Percentiles rank a stretch among this genome's conserved stretches.
phyloP scores from a whole-genome alignment of 2,329 filamentous ascomycete genomes.

The Neophaeococcomyces mojaviensis region DNA sequence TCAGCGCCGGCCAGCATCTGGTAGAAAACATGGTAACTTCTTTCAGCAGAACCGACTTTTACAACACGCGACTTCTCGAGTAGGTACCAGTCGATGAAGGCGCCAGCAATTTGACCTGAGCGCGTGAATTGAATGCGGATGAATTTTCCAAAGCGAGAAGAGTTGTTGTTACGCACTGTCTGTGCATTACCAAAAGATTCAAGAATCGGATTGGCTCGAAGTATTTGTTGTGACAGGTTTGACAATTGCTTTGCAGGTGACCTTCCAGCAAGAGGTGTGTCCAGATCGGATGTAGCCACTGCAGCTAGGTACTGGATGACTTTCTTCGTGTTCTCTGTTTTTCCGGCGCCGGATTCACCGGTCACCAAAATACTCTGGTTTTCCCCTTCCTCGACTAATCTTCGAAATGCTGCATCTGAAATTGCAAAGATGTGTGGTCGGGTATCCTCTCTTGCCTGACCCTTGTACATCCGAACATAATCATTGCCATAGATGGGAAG shows the following conservation, averaged over 20 bases:
- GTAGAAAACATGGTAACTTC: slow-evolving; percentile 97
- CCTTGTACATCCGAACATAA: slow-evolving; percentile 97
- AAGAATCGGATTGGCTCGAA: slow-evolving; percentile 91
- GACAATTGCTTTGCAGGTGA: slow-evolving; percentile 61
- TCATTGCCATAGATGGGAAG: slow-evolving; percentile 94
- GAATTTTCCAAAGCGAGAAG: slow-evolving; percentile 96
- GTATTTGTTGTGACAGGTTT: slow-evolving; percentile 90
- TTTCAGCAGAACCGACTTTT: slow-evolving; percentile 74
- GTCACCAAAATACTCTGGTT: slow-evolving; percentile 98
- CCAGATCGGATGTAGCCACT: slow-evolving; percentile 65
- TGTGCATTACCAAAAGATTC: slow-evolving; percentile 98
- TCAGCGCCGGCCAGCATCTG: slow-evolving; percentile 84
- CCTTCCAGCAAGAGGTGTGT: slow-evolving; percentile 53
- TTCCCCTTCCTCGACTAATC: slow-evolving; percentile 85
- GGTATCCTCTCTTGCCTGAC: slow-evolving; percentile 81
- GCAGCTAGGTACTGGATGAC: slow-evolving; percentile 97
- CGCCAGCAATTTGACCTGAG: slow-evolving; percentile 82
- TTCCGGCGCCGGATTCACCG: slow-evolving; percentile 94
- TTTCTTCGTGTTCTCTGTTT: slow-evolving; percentile 99
- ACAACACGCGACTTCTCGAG: slow-evolving; percentile 98
- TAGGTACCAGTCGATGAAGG: slow-evolving; percentile 97
- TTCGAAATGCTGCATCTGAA: slow-evolving; percentile 93
- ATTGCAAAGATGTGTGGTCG: slow-evolving; percentile 97
- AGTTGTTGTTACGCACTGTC: slow-evolving; percentile 96
- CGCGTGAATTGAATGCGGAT: slow-evolving; percentile 93